Base-by-base conservation (phyloP, 345 rosid genomes). In the Viola odorata region DNA sequence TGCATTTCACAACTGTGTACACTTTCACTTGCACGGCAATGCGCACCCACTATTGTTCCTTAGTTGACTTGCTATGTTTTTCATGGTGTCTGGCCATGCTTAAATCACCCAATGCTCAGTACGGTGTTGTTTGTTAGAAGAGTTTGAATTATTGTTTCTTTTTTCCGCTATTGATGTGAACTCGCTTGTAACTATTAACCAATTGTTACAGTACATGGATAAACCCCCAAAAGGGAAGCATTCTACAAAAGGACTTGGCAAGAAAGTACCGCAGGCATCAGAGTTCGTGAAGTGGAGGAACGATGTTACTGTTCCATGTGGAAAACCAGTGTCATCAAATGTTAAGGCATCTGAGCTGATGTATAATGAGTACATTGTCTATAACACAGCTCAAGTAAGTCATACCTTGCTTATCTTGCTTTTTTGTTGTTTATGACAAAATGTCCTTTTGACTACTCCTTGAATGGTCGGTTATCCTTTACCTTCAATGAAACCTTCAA, bases 341-440 rank as follows among this genome's bases (percentile, higher is more conserved):
- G 80, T 79, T 60, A 87, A 61, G 75, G 83, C 82, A 65, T 84
- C 97, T 10, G 97, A 88, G 82, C 85, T 94, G 62, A 85, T 87
- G 95, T 84, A 90, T 65, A 94, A 87, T 62, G 99, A 94, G 77
- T 94, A 90, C 74, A 83, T 94, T 55, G 99, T 94, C 65, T 90
- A 90, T 71, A 61, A 84, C 62, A 82, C 89, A 13, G 82, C 91
- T 73, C 97, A 85, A 64, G 97, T 92, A 82, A 84, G 85, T 78
- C 50, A 45, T 40, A 5, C 54, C 38, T 42, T 23, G 8, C 14
- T 36, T 11, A 7, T 48, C 10, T 14, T 36, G 17, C 52, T 40
- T 6, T 61, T 14, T 8, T 45, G 23, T 2, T 13, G 12, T n/a
- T n/a, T 14, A 38, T 55, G 38, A 39, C 8, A 16, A 45, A 37